Conservation (phyloP, 768 basidiomycete species). For the Pisolithus albus region DNA sequence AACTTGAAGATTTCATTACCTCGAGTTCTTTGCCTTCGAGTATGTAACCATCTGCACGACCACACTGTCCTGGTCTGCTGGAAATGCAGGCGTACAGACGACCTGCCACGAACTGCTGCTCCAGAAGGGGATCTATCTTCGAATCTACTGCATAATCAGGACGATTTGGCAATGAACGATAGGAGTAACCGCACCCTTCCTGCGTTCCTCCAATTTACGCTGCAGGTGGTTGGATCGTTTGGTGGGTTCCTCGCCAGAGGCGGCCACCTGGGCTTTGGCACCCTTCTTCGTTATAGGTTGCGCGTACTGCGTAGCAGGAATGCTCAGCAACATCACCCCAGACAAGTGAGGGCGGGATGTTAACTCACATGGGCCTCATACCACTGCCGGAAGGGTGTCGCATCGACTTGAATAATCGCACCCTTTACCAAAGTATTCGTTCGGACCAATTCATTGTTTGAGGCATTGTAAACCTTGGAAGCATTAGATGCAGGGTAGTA, state of each 20-base stretch:
- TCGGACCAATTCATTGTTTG: conserved; percentile 99
- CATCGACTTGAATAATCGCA: conserved; percentile 95
- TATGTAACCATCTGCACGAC: conserved; percentile 94
- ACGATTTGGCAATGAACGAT: neutral
- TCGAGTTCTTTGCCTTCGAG: conserved; percentile 99
- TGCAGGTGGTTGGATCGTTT: conserved; percentile 90
- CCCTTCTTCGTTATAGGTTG: conserved; percentile 91
- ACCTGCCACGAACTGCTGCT: conserved; percentile 87
- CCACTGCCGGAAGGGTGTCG: conserved; percentile 99
- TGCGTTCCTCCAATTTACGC: conserved; percentile 81
- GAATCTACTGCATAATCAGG: conserved; percentile 48
- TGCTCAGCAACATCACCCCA: neutral
- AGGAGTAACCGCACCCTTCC: conserved; percentile 61
- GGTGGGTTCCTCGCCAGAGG: conserved; percentile 46
- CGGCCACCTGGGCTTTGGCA: conserved; percentile 48
- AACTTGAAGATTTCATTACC: conserved; percentile 38
- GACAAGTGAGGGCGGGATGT: neutral
- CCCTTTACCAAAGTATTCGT: conserved; percentile 99
- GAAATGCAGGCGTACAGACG: conserved; percentile 92
- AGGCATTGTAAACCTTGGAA: conserved; percentile 89
- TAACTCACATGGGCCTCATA: conserved; percentile 91
- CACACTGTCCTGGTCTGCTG: conserved; percentile 94
- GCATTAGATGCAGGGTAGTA: neutral
- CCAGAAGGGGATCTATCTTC: conserved; percentile 87
- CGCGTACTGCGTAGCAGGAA: conserved; percentile 60